Evolutionary conservation across 805 yeast species (phyloP), one percentile per base, ranked within the genome.

Genomic region (Lipomyces spencermartinsiae): DNA sequence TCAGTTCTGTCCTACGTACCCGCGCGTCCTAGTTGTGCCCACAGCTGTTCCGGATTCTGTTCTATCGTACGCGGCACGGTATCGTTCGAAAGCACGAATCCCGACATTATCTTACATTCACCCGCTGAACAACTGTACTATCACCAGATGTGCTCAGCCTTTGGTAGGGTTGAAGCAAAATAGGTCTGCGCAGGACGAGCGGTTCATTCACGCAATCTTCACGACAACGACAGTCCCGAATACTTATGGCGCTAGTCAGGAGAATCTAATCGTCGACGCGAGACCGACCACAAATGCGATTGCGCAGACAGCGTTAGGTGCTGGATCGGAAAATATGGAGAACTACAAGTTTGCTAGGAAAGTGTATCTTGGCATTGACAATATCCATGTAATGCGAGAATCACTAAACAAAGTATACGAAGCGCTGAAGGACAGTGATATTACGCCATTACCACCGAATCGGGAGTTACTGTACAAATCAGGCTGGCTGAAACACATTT

Each of bases 221-320:
- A 80, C 82, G 51, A 84, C 90, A 0, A 91, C 90, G 67, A 74
- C 81, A 12, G 75, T 73, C 39, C 67, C 71, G 19, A 79, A 74
- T 56, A 67, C 71, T 57, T 74, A 64, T 39, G 78, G 80, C 14
- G 79, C 79, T 4, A 73, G 77, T 73, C 75, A 84, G 29, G 83
- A 83, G 58, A 89, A 93, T 74, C 78, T 95, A 35, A 88, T 95
- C 37, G 94, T 92, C 4, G 99, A 95, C 80, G 90, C 97, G 29
- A 82, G 99, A 65, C 99, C 99, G 0, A 78, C 93, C 33, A 90
- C 98, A 0, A 95, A 95, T 78, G 98, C 98, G 7, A 86, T 93
- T 86, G 98, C 97, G 0, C 98, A 95, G 74, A 91, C 92, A 58
- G 98, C 98, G 0, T 80, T 95, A 16, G 99, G 99, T 12, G 99